A percentile compares a stretch with the other conserved stretches of the same genome.
These are phyloP conservation scores for Fusarium stilboides DNA, from an alignment of 2,329 filamentous ascomycete genomes.

Conservation along the genomic window DNA sequence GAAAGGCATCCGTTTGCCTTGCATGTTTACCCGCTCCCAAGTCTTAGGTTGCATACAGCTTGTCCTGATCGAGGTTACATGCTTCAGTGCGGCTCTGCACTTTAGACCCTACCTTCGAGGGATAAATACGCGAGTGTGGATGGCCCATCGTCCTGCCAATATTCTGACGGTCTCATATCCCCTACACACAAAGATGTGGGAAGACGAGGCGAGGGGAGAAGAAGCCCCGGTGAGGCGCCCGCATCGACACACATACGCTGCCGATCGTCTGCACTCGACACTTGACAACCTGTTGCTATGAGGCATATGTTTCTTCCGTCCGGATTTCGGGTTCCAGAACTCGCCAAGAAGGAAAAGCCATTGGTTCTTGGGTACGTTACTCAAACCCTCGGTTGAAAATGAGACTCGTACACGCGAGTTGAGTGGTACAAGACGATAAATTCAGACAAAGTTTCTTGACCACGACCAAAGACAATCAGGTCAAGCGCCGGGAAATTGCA, in stretches of 20 bases:
- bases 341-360: not conserved
- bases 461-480: not conserved
- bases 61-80: not conserved
- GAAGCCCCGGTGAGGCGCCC: not conserved
- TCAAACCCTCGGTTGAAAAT: not conserved
- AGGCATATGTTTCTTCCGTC: not conserved
- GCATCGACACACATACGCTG: not conserved
- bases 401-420: not conserved
- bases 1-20: not conserved
- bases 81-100: not conserved
- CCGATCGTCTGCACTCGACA: not conserved
- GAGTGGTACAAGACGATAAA: not conserved
- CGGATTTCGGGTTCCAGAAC: not conserved
- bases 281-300: not conserved
- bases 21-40: no score
- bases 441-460: no score
- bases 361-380: not conserved
- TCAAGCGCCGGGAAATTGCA: constrained; percentile 9
- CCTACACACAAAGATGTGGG: no score
- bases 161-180: not conserved
- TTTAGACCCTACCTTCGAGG: no score
- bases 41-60: no score
- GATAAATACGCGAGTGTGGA: not conserved
- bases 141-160: not conserved
- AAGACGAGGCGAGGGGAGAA: not conserved